Percentiles rank a stretch among this genome's conserved stretches.
Evolutionary conservation across 495 filamentous ascomycete genomes (phyloP).

Genomic region (Penicillium coprophilum): DNA sequence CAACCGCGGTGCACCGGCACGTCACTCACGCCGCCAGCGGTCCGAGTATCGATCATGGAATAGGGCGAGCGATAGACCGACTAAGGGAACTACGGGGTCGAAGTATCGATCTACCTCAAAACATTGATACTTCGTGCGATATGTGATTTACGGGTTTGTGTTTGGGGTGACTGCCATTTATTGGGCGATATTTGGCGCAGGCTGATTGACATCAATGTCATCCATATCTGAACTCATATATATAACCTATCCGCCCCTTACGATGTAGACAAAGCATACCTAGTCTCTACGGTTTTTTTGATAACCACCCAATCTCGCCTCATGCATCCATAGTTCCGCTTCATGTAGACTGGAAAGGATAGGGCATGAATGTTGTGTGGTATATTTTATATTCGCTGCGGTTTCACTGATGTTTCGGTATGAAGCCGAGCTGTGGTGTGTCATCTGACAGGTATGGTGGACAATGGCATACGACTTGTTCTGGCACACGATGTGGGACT

Average conservation of each 20-base stretch:
- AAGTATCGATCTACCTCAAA: conserved; percentile 25
- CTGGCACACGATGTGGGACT: too few species aligned
- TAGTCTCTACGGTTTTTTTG: neutral
- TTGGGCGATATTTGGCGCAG: neutral
- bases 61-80: conserved; percentile 14
- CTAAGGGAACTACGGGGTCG: conserved; percentile 22
- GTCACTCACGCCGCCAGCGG: conserved; percentile 20
- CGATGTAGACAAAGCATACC: neutral
- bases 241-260: neutral
- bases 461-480: too few species aligned
- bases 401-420: too few species aligned
- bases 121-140: conserved; percentile 18
- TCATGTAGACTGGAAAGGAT: too few species aligned
- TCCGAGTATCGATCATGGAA: conserved; percentile 25
- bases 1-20: conserved; percentile 21
- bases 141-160: neutral
- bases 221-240: neutral
- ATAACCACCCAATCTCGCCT: neutral
- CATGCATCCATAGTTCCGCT: neutral
- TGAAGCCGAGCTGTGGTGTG: too few species aligned
- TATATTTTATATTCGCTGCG: too few species aligned
- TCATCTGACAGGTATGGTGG: too few species aligned
- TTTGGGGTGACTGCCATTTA: neutral
- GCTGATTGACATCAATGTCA: neutral
- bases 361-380: too few species aligned